Conservation (phyloP, 441 rosid species). For the Pelargonium citronellum region DNA sequence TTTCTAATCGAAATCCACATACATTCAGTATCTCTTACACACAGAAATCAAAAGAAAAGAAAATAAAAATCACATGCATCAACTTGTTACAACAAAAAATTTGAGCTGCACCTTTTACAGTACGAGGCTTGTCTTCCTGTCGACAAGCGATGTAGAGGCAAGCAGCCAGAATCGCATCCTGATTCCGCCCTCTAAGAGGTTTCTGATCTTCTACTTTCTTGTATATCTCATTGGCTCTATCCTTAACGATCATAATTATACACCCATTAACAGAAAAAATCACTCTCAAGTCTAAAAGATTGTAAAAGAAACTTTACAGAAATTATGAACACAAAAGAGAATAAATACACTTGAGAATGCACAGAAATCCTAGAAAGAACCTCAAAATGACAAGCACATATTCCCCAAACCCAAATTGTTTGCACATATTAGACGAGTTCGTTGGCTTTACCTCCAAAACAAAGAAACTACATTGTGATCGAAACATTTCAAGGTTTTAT, state of each 20-base stretch:
- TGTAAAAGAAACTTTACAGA: neutral
- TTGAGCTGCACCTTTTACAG: constrained; percentile 11
- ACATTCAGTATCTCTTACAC: neutral
- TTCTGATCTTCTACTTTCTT: constrained; percentile 46
- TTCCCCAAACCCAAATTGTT: neutral
- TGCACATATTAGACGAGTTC: too few relatives aligned
- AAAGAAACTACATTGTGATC: too few relatives aligned
- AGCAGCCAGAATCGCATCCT: constrained; percentile 39
- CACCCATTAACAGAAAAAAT: neutral
- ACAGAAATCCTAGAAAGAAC: too few relatives aligned
- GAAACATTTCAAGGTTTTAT: too few relatives aligned
- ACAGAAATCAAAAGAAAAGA: neutral
- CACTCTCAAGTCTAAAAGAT: neutral
- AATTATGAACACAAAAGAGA: neutral
- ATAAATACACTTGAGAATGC: neutral
- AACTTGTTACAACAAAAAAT: neutral
- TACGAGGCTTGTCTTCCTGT: constrained; percentile 26
- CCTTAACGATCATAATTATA: constrained; percentile 20
- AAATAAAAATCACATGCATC: neutral
- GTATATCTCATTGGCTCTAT: constrained; percentile 43
- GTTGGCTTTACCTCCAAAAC: too few relatives aligned
- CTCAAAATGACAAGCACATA: neutral
- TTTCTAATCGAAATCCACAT: constrained; percentile 18
- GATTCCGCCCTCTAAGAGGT: constrained; percentile 35
- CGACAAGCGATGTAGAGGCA: constrained; percentile 40